These are phyloP conservation scores for Lepidium africanum DNA, from an alignment of 345 rosid species.

Conservation along the genomic window DNA sequence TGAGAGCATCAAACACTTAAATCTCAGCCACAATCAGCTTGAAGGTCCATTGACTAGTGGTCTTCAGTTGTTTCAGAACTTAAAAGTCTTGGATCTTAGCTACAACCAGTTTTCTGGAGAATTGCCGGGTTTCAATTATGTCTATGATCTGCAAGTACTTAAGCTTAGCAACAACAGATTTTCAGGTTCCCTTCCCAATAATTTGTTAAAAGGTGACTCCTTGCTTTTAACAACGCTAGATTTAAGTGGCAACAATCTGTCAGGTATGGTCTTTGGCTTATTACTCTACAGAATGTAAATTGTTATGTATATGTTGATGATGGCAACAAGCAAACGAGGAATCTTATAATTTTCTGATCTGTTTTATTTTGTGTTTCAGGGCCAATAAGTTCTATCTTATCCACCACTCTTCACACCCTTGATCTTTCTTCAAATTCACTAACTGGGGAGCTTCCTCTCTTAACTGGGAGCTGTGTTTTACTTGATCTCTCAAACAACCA, in stretches of 20 bases:
- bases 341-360: neutral
- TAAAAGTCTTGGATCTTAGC: slow-evolving; percentile 87
- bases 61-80: slow-evolving; percentile 57
- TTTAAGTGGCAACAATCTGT: slow-evolving; percentile 88
- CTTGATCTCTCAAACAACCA: slow-evolving; percentile 89
- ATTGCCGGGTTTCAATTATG: slow-evolving; percentile 83
- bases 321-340: neutral
- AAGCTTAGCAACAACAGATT: slow-evolving; percentile 83
- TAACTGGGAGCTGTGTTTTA: slow-evolving; percentile 69
- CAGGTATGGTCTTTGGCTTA: slow-evolving; percentile 45
- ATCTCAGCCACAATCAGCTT: slow-evolving; percentile 84
- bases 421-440: slow-evolving; percentile 79
- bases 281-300: neutral
- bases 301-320: neutral
- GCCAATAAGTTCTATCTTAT: slow-evolving; percentile 62
- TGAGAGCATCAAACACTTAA: slow-evolving; percentile 61
- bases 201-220: slow-evolving; percentile 85
- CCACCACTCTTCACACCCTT: slow-evolving; percentile 61
- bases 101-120: slow-evolving; percentile 88
- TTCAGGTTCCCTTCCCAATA: slow-evolving; percentile 79
- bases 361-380: slow-evolving; percentile 45
- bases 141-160: slow-evolving; percentile 86
- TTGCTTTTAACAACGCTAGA: slow-evolving; percentile 66
- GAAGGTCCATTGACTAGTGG: slow-evolving; percentile 72
- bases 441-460: slow-evolving; percentile 75